Conservation (phyloP, 2,329 filamentous ascomycete species). For the Rutstroemia sydowiana region DNA sequence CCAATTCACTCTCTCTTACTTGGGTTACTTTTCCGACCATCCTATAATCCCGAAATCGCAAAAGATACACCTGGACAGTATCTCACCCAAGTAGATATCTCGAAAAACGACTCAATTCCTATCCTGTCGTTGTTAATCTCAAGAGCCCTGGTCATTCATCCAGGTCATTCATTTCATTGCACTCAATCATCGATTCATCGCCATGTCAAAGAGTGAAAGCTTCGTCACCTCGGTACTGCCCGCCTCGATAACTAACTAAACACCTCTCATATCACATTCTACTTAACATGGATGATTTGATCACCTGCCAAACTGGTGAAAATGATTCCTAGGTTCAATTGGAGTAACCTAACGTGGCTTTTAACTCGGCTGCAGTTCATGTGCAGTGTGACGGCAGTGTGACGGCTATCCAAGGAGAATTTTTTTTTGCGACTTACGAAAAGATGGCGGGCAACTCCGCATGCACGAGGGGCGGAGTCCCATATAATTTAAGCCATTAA, state of each 20-base stretch:
- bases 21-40: not conserved
- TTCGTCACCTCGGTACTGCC: not conserved
- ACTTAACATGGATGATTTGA: slow-evolving; percentile 7
- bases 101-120: not conserved
- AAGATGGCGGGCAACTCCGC: slow-evolving; percentile 5
- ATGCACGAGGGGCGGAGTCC: too few species aligned
- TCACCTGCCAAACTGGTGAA: slow-evolving; percentile 8
- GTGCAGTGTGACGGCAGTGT: not conserved
- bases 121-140: not conserved
- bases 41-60: not conserved
- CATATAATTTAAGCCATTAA: not conserved
- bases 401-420: not conserved
- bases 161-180: not conserved
- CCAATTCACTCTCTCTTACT: not conserved
- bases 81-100: not conserved
- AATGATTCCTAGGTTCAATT: slow-evolving; percentile 8
- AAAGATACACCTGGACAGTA: not conserved
- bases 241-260: not conserved
- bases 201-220: not conserved
- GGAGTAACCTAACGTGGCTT: slow-evolving; percentile 10
- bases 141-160: not conserved
- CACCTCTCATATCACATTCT: slow-evolving; percentile 6
- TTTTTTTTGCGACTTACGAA: not conserved
- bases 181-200: not conserved
- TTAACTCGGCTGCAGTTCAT: slow-evolving; percentile 5